Evolutionary conservation across 2,329 filamentous ascomycete genomes (phyloP).

Genomic region (Myriosclerotinia duriaeana): DNA sequence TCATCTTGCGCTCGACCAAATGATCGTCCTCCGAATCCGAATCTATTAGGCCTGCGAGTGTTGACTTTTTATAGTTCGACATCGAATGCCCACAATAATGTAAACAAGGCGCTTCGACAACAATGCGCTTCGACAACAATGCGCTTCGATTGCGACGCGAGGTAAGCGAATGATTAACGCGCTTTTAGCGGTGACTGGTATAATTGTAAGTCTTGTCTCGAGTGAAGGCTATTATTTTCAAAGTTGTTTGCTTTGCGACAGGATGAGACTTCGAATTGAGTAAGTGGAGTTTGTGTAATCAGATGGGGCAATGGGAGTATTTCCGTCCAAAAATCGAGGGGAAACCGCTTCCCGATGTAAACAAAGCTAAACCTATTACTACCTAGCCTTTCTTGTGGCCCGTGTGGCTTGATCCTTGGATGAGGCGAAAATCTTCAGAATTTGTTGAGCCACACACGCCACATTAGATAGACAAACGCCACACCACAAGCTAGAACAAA

Average conservation of each 20-base stretch:
- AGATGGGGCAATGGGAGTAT: background rate
- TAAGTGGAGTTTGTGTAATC: background rate
- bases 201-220: background rate
- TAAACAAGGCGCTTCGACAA: constrained; percentile 17
- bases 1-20: constrained; percentile 26
- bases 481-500: constrained; percentile 15
- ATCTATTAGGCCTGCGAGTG: constrained; percentile 48
- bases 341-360: constrained; percentile 14
- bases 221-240: background rate
- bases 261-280: background rate
- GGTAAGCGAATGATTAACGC: background rate
- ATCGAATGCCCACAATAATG: constrained; percentile 27
- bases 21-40: constrained; percentile 44
- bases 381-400: background rate
- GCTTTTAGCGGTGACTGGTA: background rate
- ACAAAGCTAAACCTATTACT: constrained; percentile 4
- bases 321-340: background rate
- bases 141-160: constrained; percentile 21
- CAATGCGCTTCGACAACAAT: constrained; percentile 18
- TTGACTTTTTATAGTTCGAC: constrained; percentile 39
- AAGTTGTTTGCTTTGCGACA: background rate
- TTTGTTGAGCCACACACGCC: background rate
- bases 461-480: constrained; percentile 10
- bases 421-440: background rate
- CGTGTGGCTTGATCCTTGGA: constrained; percentile 1